phyloP scores from a whole-genome alignment of 805 yeast species.

The Lachancea thermotolerans region DNA sequence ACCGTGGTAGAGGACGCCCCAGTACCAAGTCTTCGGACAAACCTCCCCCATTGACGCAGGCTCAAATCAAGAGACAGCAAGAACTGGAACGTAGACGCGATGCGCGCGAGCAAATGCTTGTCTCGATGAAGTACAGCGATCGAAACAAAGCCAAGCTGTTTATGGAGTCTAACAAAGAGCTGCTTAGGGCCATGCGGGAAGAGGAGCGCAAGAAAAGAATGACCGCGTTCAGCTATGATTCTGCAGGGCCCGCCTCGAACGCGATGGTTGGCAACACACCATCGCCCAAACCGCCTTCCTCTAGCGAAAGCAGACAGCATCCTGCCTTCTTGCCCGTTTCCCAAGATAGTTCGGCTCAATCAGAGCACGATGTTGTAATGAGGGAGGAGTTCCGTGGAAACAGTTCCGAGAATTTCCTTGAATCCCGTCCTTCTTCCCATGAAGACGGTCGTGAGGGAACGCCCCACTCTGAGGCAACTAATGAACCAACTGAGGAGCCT shows the following conservation, averaged over 20 bases:
- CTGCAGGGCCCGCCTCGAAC: conserved; percentile 2
- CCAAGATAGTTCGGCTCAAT: not conserved
- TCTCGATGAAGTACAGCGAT: conserved; percentile 31
- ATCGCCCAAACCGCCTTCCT: conserved; percentile 3
- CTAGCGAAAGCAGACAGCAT: not conserved
- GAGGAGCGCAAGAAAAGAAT: conserved; percentile 29
- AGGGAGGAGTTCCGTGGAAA: not conserved
- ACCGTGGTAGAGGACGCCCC: conserved; percentile 5
- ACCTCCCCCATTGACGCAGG: conserved; percentile 1
- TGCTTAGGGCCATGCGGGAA: conserved; percentile 28
- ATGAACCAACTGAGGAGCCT: conserved; percentile 5
- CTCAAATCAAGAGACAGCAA: conserved; percentile 18
- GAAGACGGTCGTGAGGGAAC: conserved; percentile 3
- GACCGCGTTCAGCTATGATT: conserved; percentile 18
- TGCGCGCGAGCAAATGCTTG: conserved; percentile 30
- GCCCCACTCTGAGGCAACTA: conserved; percentile 4
- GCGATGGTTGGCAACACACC: conserved; percentile 7
- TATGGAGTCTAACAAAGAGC: conserved; percentile 29
- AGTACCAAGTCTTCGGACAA: conserved; percentile 7
- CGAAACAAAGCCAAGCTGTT: conserved; percentile 28
- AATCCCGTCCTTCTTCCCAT: not conserved
- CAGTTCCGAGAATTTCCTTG: not conserved
- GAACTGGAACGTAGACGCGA: conserved; percentile 30
- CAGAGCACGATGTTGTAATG: not conserved
- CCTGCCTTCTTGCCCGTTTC: not conserved